Percentiles rank a stretch among this genome's conserved stretches.
These are phyloP conservation scores for Cucurbitaria berberidis DNA, from an alignment of 2,329 filamentous ascomycete genomes.

Conservation along the genomic window DNA sequence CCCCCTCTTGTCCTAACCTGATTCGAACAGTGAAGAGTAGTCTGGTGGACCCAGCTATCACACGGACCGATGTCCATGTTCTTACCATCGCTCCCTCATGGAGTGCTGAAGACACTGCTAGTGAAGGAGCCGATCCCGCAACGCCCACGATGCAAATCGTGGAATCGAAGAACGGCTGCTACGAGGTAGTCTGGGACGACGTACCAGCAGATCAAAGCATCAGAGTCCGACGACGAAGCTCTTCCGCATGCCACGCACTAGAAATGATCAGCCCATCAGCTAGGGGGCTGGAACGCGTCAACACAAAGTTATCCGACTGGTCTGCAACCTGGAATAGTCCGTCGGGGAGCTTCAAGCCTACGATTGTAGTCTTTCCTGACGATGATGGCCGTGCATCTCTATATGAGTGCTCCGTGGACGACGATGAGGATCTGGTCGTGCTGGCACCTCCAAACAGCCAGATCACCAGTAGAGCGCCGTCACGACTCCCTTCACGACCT, in stretches of 20 bases:
- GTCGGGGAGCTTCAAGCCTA: slow-evolving; percentile 27
- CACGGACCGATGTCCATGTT: slow-evolving; percentile 45
- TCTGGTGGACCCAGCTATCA: slow-evolving; percentile 36
- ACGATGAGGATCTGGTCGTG: slow-evolving; percentile 27
- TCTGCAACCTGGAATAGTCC: slow-evolving; percentile 26
- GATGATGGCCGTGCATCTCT: slow-evolving; percentile 18
- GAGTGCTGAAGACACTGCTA: not conserved
- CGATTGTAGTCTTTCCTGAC: slow-evolving; percentile 38
- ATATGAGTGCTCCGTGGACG: slow-evolving; percentile 21
- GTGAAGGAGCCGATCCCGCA: slow-evolving; percentile 19
- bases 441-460: slow-evolving; percentile 40
- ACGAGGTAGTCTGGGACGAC: slow-evolving; percentile 44
- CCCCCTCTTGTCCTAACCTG: slow-evolving; percentile 13
- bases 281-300: slow-evolving; percentile 36
- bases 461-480: slow-evolving; percentile 29
- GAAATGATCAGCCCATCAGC: slow-evolving; percentile 16
- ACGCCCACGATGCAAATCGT: slow-evolving; percentile 44
- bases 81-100: slow-evolving; percentile 34
- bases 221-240: slow-evolving; percentile 17
- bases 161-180: slow-evolving; percentile 34
- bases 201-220: slow-evolving; percentile 18
- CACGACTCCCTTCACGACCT: slow-evolving; percentile 26
- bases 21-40: slow-evolving; percentile 24
- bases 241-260: slow-evolving; percentile 28
- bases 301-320: slow-evolving; percentile 41